A percentile compares a stretch with the other conserved stretches of the same genome.
Evolutionary conservation across 2,329 filamentous ascomycete genomes (phyloP).

Genomic region (Clathrospora elynae): DNA sequence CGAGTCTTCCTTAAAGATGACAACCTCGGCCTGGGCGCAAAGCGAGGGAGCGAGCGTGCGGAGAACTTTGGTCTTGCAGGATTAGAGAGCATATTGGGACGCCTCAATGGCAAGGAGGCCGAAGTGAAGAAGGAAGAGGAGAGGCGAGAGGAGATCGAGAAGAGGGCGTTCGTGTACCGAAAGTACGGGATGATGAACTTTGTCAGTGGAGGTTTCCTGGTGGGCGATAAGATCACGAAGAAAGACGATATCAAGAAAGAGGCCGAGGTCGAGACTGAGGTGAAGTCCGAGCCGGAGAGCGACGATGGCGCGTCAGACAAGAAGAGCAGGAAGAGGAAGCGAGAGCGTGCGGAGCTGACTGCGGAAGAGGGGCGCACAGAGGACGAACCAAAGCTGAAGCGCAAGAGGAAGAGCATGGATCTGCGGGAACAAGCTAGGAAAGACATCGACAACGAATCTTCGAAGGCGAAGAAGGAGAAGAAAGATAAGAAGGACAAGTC

Average conservation of each 20-base stretch:
- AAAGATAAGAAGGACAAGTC: conserved; percentile 39
- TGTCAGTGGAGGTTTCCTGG: conserved; percentile 78
- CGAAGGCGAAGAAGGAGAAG: conserved; percentile 40
- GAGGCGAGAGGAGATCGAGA: conserved; percentile 70
- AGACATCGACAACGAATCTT: conserved; percentile 20
- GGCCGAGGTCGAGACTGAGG: conserved; percentile 38
- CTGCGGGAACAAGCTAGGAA: conserved; percentile 37
- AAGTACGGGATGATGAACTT: conserved; percentile 85
- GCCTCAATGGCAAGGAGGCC: conserved; percentile 87
- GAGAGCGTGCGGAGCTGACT: conserved; percentile 31
- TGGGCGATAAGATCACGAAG: conserved; percentile 61
- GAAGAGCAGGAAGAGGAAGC: conserved; percentile 43
- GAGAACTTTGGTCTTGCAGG: conserved; percentile 84
- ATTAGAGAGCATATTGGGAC: conserved; percentile 82
- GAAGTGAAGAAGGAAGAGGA: conserved; percentile 72
- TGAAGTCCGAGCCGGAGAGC: conserved; percentile 50
- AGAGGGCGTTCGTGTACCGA: conserved; percentile 73
- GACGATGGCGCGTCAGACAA: conserved; percentile 32
- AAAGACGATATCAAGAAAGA: conserved; percentile 52
- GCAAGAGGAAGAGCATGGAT: conserved; percentile 47
- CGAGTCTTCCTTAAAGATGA: conserved; percentile 87
- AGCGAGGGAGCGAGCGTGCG: conserved; percentile 67
- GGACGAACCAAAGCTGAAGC: conserved; percentile 42
- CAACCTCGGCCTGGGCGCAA: conserved; percentile 85
- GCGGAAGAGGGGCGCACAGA: conserved; percentile 40